Evolutionary conservation across 192 early-diverging fungal species (phyloP).

Genomic region (Backusella parvicylindrica): DNA sequence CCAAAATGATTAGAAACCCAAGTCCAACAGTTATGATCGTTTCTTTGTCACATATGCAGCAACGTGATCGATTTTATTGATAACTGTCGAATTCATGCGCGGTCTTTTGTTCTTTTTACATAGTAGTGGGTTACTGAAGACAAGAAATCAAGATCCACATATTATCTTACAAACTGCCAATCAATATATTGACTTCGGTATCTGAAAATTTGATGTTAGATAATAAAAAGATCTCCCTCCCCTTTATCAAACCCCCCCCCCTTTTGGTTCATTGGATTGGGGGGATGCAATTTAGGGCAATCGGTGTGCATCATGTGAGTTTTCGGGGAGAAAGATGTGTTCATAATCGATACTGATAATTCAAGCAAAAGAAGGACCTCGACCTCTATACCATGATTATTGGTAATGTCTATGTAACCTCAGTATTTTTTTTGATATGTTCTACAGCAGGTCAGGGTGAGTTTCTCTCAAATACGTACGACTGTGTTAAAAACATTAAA

Average conservation of each 20-base stretch:
- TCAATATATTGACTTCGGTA: background rate
- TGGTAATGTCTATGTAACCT: conserved; percentile 84
- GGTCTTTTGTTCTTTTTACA: too few species aligned
- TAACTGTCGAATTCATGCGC: conserved; percentile 55
- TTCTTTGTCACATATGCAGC: conserved; percentile 62
- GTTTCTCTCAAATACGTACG: conserved; percentile 18
- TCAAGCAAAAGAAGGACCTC: conserved; percentile 85
- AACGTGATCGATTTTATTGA: conserved; percentile 63
- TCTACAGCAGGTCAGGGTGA: too few species aligned
- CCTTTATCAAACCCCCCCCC: conserved; percentile 54
- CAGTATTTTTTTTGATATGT: conserved; percentile 37
- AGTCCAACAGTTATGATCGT: conserved; percentile 74
- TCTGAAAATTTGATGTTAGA: background rate
- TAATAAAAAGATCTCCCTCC: conserved; percentile 28
- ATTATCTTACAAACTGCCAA: conserved; percentile 26
- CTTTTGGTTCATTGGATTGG: conserved; percentile 87
- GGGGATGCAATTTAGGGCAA: conserved; percentile 81
- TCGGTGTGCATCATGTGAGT: conserved; percentile 87
- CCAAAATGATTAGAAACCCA: conserved; percentile 41
- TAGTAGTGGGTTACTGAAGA: conserved; percentile 29
- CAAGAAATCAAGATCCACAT: conserved; percentile 18
- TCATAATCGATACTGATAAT: conserved; percentile 78
- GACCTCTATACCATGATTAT: conserved; percentile 95
- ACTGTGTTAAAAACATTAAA: conserved; percentile 81
- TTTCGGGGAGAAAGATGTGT: conserved; percentile 76